A percentile compares a stretch with the other conserved stretches of the same genome.
phyloP scores from a whole-genome alignment of 208 protist genomes.

The Leptomonas seymouri region DNA sequence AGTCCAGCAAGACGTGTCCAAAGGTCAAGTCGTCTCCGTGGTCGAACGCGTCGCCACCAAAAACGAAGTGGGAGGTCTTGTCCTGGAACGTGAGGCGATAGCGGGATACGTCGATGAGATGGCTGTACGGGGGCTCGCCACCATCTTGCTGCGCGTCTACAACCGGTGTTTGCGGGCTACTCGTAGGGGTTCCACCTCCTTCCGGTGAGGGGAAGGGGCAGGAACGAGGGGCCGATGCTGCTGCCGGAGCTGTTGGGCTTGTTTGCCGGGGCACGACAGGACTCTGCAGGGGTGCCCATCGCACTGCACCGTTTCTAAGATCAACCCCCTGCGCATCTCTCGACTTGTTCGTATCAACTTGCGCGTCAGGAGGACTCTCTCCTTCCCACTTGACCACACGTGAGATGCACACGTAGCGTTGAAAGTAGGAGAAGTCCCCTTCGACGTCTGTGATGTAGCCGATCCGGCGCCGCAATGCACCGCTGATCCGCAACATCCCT shows the following conservation, averaged over 20 bases:
- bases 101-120: slow-evolving; percentile 24
- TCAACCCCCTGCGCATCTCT: not conserved
- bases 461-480: slow-evolving; percentile 31
- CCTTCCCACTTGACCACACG: slow-evolving; percentile 30
- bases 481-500: slow-evolving; percentile 39
- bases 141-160: not conserved
- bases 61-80: slow-evolving; percentile 76
- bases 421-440: slow-evolving; percentile 83
- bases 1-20: slow-evolving; percentile 58
- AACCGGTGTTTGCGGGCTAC: not conserved
- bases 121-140: slow-evolving; percentile 1
- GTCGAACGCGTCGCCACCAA: slow-evolving; percentile 91
- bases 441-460: slow-evolving; percentile 91
- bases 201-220: not conserved
- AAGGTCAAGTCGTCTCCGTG: slow-evolving; percentile 79
- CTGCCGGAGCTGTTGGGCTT: not conserved
- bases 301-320: too few species aligned
- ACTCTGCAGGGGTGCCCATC: slow-evolving; percentile 14
- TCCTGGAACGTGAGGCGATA: slow-evolving; percentile 53
- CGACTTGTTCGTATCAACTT: not conserved
- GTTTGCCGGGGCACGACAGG: not conserved
- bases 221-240: not conserved
- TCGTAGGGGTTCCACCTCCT: not conserved
- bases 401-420: slow-evolving; percentile 56
- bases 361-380: not conserved